Evolutionary conservation across 1,284 basidiomycete genomes (phyloP).

Genomic region (Heterobasidion occidentale): DNA sequence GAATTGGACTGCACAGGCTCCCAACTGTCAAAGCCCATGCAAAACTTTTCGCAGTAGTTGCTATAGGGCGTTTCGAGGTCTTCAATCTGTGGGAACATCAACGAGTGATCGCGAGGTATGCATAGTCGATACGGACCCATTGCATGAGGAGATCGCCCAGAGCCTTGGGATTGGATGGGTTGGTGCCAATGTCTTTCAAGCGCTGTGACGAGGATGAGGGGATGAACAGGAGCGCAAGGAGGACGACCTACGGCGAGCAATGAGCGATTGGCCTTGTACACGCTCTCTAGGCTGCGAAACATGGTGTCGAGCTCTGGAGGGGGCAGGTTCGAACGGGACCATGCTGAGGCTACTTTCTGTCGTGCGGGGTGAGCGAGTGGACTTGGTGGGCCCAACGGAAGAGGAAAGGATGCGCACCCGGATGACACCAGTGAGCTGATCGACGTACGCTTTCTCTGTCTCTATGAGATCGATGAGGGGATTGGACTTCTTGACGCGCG

Average conservation of each 20-base stretch:
- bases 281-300: constrained; percentile 88
- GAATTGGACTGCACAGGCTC: constrained; percentile 70
- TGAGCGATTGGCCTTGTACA: constrained; percentile 86
- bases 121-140: constrained; percentile 62
- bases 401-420: constrained; percentile 50
- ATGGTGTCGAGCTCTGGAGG: constrained; percentile 88
- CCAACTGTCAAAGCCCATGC: constrained; percentile 80
- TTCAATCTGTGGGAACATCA: constrained; percentile 55
- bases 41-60: constrained; percentile 70
- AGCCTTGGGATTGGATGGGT: constrained; percentile 90
- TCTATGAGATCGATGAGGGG: constrained; percentile 90
- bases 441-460: constrained; percentile 91
- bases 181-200: constrained; percentile 90
- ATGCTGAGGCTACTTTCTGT: constrained; percentile 93
- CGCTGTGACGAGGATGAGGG: constrained; percentile 42
- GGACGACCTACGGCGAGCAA: constrained; percentile 59
- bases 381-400: constrained; percentile 6
- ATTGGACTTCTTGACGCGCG: constrained; percentile 60
- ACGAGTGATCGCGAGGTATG: background rate
- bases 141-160: constrained; percentile 95
- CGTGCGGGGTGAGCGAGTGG: constrained; percentile 7
- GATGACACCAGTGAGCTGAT: constrained; percentile 84
- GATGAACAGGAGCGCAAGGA: constrained; percentile 4
- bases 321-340: constrained; percentile 92
- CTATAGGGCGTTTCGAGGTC: constrained; percentile 86